A percentile compares a stretch with the other conserved stretches of the same genome.
Conservation (phyloP, 1,284 basidiomycete genomes). For the Sanghuangporus sanghuang region DNA sequence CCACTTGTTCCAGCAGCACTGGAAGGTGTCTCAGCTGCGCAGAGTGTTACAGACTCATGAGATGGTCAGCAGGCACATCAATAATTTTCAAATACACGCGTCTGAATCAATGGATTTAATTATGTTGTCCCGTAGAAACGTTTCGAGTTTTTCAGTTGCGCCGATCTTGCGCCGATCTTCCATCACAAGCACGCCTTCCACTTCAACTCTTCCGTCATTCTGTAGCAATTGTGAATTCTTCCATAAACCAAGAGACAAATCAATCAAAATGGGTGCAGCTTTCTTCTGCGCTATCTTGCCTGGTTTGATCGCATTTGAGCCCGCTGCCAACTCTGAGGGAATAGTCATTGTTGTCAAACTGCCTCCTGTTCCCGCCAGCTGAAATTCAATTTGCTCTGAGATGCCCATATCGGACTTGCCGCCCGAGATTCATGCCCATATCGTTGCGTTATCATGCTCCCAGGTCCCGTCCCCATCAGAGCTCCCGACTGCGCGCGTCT, state of each 20-base stretch:
- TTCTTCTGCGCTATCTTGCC: neutral
- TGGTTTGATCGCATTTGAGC: too few relatives aligned
- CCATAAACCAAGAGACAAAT: neutral
- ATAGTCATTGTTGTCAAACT: neutral
- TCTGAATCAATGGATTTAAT: too few relatives aligned
- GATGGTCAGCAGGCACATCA: too few relatives aligned
- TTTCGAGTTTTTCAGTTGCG: neutral
- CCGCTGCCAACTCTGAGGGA: too few relatives aligned
- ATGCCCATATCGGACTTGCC: slow-evolving; percentile 3
- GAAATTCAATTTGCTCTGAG: neutral
- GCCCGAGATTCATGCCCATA: neutral
- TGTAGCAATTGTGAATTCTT: neutral
- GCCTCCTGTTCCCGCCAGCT: neutral
- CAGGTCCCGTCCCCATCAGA: neutral
- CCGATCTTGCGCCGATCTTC: neutral
- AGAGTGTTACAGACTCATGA: too few relatives aligned
- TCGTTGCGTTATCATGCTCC: neutral
- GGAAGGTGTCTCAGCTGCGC: too few relatives aligned
- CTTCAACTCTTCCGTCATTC: neutral
- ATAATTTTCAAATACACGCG: too few relatives aligned
- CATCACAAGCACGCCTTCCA: neutral
- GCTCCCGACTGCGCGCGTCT: neutral
- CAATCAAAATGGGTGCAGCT: neutral
- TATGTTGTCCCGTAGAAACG: neutral
- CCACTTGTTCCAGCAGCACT: too few relatives aligned